Percentiles rank a stretch among this genome's conserved stretches.
phyloP scores from a whole-genome alignment of 2,329 filamentous ascomycete genomes.

The Fusarium heterosporum region DNA sequence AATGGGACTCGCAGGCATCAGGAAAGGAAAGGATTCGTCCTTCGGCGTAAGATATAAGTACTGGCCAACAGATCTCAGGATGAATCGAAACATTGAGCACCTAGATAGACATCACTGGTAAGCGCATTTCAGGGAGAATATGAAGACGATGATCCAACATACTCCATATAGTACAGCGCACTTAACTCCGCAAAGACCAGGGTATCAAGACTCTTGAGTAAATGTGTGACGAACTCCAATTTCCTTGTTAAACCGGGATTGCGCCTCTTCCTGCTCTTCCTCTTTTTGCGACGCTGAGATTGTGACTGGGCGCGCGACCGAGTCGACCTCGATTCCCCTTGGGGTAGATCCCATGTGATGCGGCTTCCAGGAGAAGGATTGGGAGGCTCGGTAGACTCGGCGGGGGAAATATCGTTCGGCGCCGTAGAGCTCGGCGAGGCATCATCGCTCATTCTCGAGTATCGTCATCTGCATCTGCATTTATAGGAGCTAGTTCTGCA shows the following conservation, averaged over 20 bases:
- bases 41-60: conserved; percentile 74
- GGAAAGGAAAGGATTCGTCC: conserved; percentile 65
- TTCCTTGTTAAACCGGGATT: conserved; percentile 65
- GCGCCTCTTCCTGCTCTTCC: conserved; percentile 53
- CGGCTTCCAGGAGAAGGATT: conserved; percentile 31
- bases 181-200: conserved; percentile 74
- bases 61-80: conserved; percentile 69
- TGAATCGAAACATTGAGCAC: conserved; percentile 72
- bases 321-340: conserved; percentile 25
- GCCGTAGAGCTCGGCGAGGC: conserved; percentile 57
- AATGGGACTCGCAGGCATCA: conserved; percentile 66
- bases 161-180: conserved; percentile 78
- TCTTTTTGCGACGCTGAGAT: conserved; percentile 53
- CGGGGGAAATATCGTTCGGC: conserved; percentile 45
- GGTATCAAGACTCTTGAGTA: conserved; percentile 71
- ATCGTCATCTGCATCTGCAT: conserved; percentile 50
- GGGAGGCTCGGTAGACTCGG: conserved; percentile 23
- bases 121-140: conserved; percentile 16
- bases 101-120: conserved; percentile 53
- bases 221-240: conserved; percentile 69
- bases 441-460: conserved; percentile 65
- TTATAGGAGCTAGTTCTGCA: conserved; percentile 48
- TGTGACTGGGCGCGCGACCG: conserved; percentile 41
- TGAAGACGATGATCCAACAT: conserved; percentile 45
- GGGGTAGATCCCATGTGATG: conserved; percentile 34